Evolutionary conservation across 768 basidiomycete genomes (phyloP), one percentile per base, ranked within the genome.

Genomic region (Calocera viscosa): DNA sequence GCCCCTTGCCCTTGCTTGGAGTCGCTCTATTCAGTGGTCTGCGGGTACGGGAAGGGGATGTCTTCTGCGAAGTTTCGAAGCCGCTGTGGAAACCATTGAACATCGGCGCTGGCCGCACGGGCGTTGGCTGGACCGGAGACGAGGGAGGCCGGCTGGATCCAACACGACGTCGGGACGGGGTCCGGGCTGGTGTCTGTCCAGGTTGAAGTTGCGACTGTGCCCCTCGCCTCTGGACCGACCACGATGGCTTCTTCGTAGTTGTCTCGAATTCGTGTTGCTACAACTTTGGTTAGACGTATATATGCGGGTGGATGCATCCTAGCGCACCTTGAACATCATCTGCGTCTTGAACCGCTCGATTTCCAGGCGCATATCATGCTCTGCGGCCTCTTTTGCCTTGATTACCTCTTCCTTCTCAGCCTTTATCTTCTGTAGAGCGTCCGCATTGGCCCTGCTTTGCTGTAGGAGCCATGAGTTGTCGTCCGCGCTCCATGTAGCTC

Each of bases 201-300:
- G 19, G 2, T 28, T 2, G 53, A 12, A 28, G 10, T 26, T 60
- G 53, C 5, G 53, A 60, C 30, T 26, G 26, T 60, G 14, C 26
- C 10, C 14, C 11, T 28, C 53, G 24, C 24, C 10, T 32, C 53
- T 38, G 35, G 7, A 38, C 35, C 35, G 35, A 38, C 35, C 53
- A 60, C 10, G 53, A 11, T 8, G 53, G 53, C 30, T 32, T 60
- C 53, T 60, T 60, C 10, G 53, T 5, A 16, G 53, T 60, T 26
- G 53, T 60, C 24, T 60, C 26, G 26, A 60, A 60, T 19, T 60
- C 53, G 30, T 60, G 53, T 60, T 60, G 53, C 53, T 60, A 19
- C 7, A 10, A 26, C 19, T 26, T 19, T 2, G 3, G 24, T 60
- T 32, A 60, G 26, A 60, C 26, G 24, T 26, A 32, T 60, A 60